Evolutionary conservation across 768 basidiomycete genomes (phyloP), one percentile per base, ranked within the genome.

Genomic region (Amanita molliuscula): DNA sequence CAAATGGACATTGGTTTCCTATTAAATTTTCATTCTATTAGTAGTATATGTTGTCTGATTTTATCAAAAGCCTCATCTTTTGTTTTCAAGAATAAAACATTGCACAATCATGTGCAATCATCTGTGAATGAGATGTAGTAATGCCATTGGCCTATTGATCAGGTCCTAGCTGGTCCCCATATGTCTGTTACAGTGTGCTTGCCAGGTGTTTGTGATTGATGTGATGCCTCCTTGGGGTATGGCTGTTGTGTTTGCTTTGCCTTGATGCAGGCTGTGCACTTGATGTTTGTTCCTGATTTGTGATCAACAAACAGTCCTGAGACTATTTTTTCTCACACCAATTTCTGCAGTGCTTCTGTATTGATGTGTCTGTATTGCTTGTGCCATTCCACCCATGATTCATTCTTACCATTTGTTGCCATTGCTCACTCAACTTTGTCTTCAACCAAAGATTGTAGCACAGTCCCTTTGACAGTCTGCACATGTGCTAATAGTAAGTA

Each of bases 1-100:
- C 59, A 18, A 13, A 64, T 51, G 1, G 16, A 35, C 15, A 44
- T 49, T 1, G 58, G 38, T 20, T 51, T 56, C 29, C n/a, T 21
- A 0, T 55, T 55, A n/a, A 57, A 54, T 31, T 59, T 52, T 7
- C 31, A 23, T 49, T 62, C 53, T 21, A 60, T 4, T 33, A 50
- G 47, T 16, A 41, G 6, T 6, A 48, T 13, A 18, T 48, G 20
- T 15, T 48, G 16, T 26, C 6, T 33, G 4, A 48, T 3, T 3
- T 38, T 9, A n/a, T 48, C 15, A 2, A 2, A 2, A 2, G 20
- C 35, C 9, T 38, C 35, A 2, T 2, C 10, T 29, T 48, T 48
- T 1, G 25, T 6, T 7, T 48, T 37, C 21, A 48, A 1, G 6
- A 48, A 38, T 1, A n/a, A 16, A 23, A 38, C n/a, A 6, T 13